Evolutionary conservation across 164 flowering plant genomes (phyloP).

Genomic region (Chimonanthus salicifolius): DNA sequence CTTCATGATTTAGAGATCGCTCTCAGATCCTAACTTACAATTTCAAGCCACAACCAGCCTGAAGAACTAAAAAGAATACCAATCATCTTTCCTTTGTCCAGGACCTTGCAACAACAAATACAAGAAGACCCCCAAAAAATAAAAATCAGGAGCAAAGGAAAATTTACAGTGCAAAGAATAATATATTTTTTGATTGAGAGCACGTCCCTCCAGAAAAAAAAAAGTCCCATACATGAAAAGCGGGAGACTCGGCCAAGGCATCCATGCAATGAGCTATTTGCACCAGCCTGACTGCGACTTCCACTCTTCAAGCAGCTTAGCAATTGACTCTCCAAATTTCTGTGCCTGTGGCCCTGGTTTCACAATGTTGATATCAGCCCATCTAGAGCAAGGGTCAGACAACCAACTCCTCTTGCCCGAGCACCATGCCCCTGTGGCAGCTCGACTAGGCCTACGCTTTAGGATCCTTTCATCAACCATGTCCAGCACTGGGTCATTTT

Average conservation of each 20-base stretch:
- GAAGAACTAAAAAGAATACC: conserved; percentile 14
- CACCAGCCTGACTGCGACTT: conserved; percentile 41
- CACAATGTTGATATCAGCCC: conserved; percentile 72
- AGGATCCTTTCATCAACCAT: conserved; percentile 67
- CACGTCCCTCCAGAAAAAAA: conserved; percentile 6
- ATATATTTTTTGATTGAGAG: conserved; percentile 1
- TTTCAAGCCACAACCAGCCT: conserved; percentile 12
- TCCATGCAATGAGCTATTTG: conserved; percentile 15
- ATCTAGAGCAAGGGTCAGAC: conserved; percentile 73
- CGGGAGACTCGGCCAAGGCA: neutral
- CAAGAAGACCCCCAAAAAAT: conserved; percentile 2
- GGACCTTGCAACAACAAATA: neutral
- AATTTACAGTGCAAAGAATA: conserved; percentile 15
- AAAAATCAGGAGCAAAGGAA: neutral
- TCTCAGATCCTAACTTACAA: neutral
- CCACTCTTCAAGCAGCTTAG: conserved; percentile 40
- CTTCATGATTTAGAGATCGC: no score
- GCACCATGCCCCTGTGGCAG: conserved; percentile 88
- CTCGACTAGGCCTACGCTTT: conserved; percentile 38
- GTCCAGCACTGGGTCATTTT: conserved; percentile 62
- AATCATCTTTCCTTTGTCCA: neutral
- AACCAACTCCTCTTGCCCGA: conserved; percentile 46
- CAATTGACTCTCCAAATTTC: conserved; percentile 41
- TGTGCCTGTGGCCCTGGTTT: conserved; percentile 62
- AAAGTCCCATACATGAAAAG: neutral